These are phyloP conservation scores for Triticum urartu DNA, from an alignment of 176 grass and related monocot species.

Conservation along the genomic window DNA sequence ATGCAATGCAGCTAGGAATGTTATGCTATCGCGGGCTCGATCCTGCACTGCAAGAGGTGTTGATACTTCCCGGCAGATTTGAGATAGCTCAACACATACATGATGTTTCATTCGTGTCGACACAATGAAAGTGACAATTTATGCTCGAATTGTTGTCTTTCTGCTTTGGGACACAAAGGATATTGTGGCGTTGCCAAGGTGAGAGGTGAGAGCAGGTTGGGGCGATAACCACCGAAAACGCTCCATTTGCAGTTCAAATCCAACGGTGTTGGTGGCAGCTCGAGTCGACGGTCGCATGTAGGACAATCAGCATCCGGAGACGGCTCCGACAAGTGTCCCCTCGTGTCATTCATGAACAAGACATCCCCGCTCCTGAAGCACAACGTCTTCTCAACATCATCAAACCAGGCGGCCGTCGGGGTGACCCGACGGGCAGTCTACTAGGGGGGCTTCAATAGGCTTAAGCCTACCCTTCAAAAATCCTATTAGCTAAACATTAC, in stretches of 20 bases:
- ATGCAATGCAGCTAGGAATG: too few species aligned
- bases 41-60: too few species aligned
- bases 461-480: too few species aligned
- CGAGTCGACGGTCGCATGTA: neutral
- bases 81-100: too few species aligned
- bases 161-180: too few species aligned
- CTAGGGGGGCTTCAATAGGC: too few species aligned
- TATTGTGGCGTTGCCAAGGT: neutral
- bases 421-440: too few species aligned
- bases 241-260: neutral
- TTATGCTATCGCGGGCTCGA: too few species aligned
- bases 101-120: neutral
- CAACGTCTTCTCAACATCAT: neutral
- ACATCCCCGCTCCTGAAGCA: neutral
- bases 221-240: neutral
- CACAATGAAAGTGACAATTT: neutral
- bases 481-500: too few species aligned
- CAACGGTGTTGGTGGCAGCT: neutral
- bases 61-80: too few species aligned
- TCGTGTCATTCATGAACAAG: neutral
- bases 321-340: neutral
- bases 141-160: too few species aligned
- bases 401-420: neutral
- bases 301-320: neutral
- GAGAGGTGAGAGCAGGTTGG: neutral